Evolutionary conservation across 2,329 filamentous ascomycete genomes (phyloP), one percentile per base, ranked within the genome.

Genomic region (Epichloe elymi): DNA sequence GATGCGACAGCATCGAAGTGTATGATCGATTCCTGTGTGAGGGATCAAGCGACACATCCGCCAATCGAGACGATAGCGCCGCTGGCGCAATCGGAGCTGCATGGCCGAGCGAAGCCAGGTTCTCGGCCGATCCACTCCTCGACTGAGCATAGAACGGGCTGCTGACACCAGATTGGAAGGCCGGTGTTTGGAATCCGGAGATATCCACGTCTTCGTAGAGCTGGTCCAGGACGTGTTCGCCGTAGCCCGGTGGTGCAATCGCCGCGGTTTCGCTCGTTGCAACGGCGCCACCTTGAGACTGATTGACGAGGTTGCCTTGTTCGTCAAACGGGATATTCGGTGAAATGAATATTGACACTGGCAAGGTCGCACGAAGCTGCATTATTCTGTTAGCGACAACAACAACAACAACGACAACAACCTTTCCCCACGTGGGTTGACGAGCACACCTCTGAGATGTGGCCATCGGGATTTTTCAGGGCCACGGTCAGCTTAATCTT

Each of bases 271-370:
- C 75, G 40, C 74, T 71, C 43, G 76, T 72, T 10, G 56, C 49
- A 11, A 70, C 70, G 64, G 58, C 74, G 67, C 53, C 71, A 63
- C 62, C 73, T 59, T 77, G 74, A n/a, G 72, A 72, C 60, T 81
- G 77, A 49, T 77, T 74, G 49, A 87, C 73, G 2, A 97, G 76
- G 59, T 86, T 84, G 59, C 95, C 93, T 54, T 91, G 80, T 49
- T 95, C 88, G 60, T 93, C 88, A 38, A 96, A 79, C 0, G 88
- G 85, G 60, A 95, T 82, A 62, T 93, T 93, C 0, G 93, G 91
- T 5, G 93, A 98, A 58, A 97, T 96, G 69, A 95, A 96, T 39
- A 98, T 83, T 50, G 88, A 88, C 15, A 97, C 79, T 1, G 93
- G 90, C 35, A 97, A 79, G 41, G 89, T 93, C 45, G 91, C 91